These are phyloP conservation scores for Aspergillus alliaceus DNA, from an alignment of 2,329 filamentous ascomycete genomes.

Conservation along the genomic window DNA sequence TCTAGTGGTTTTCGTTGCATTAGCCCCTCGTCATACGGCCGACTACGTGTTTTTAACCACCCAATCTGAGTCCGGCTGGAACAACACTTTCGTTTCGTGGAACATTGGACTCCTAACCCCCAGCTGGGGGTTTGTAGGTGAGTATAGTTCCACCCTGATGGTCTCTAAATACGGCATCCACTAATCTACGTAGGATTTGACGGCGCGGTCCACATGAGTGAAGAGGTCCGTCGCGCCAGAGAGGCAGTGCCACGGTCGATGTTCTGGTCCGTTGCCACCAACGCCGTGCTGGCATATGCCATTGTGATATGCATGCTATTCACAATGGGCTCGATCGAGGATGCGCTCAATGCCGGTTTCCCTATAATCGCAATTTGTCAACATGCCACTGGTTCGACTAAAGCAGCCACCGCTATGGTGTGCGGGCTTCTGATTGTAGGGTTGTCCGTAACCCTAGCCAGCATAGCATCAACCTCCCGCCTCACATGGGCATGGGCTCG, in stretches of 20 bases:
- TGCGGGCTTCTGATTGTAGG: conserved; percentile 33
- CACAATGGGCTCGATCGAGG: conserved; percentile 43
- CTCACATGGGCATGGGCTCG: conserved; percentile 53
- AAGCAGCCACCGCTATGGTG: conserved; percentile 41
- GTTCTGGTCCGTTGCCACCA: conserved; percentile 46
- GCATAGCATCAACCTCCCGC: conserved; percentile 49
- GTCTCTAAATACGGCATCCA: no score
- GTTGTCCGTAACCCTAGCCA: conserved; percentile 40
- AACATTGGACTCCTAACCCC: conserved; percentile 40
- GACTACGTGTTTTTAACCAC: conserved; percentile 34
- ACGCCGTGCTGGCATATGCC: conserved; percentile 42
- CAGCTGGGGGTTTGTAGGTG: conserved; percentile 24
- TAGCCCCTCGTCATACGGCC: conserved; percentile 32
- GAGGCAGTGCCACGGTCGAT: conserved; percentile 49
- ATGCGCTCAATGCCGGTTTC: conserved; percentile 29
- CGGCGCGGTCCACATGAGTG: conserved; percentile 50
- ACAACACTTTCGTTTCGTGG: conserved; percentile 29
- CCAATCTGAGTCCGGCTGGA: conserved; percentile 32
- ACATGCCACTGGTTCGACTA: conserved; percentile 41
- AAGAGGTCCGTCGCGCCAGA: conserved; percentile 47
- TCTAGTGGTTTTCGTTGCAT: conserved; percentile 31
- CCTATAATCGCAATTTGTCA: conserved; percentile 48
- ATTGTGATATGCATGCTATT: conserved; percentile 46
- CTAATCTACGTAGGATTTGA: conserved; percentile 42
- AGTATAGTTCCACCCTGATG: background rate